Evolutionary conservation across 1,284 basidiomycete species (phyloP).

Genomic region (Amylostereum areolatum): DNA sequence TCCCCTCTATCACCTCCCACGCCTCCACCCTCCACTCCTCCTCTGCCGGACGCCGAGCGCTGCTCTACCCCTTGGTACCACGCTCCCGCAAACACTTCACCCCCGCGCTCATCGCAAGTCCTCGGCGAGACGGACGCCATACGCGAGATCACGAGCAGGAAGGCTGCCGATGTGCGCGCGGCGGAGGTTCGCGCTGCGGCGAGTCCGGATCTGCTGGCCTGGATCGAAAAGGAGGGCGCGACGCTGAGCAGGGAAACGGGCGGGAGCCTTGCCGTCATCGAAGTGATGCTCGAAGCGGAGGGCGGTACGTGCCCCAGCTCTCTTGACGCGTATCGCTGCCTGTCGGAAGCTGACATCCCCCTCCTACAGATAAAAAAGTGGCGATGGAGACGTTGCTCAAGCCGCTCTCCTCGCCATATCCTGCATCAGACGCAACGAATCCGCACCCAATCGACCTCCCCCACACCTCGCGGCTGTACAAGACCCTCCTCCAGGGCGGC

Average conservation of each 20-base stretch:
- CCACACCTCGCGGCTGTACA: slow-evolving; percentile 77
- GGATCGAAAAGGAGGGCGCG: slow-evolving; percentile 56
- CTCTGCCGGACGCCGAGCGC: slow-evolving; percentile 67
- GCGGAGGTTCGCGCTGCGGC: slow-evolving; percentile 67
- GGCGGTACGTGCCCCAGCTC: slow-evolving; percentile 51
- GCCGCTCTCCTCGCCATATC: slow-evolving; percentile 50
- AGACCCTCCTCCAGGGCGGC: slow-evolving; percentile 83
- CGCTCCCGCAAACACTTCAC: slow-evolving; percentile 79
- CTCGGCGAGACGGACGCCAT: slow-evolving; percentile 68
- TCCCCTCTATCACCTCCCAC: slow-evolving; percentile 54
- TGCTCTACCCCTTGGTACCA: slow-evolving; percentile 78
- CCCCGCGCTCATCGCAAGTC: slow-evolving; percentile 61
- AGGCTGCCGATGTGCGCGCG: slow-evolving; percentile 53
- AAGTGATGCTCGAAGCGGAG: slow-evolving; percentile 76
- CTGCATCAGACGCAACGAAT: slow-evolving; percentile 36
- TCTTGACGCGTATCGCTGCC: slow-evolving; percentile 4
- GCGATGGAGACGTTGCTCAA: slow-evolving; percentile 56
- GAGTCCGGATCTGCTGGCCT: slow-evolving; percentile 62
- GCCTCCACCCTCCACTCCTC: slow-evolving; percentile 50
- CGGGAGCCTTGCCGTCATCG: slow-evolving; percentile 69
- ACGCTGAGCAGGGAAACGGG: slow-evolving; percentile 67
- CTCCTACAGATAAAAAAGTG: slow-evolving; percentile 55
- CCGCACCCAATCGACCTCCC: slow-evolving; percentile 75
- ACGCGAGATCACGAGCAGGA: slow-evolving; percentile 72
- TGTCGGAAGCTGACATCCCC: background rate